A percentile compares a stretch with the other conserved stretches of the same genome.
phyloP scores from a whole-genome alignment of 2,329 filamentous ascomycete genomes.

The Talaromyces sp. region DNA sequence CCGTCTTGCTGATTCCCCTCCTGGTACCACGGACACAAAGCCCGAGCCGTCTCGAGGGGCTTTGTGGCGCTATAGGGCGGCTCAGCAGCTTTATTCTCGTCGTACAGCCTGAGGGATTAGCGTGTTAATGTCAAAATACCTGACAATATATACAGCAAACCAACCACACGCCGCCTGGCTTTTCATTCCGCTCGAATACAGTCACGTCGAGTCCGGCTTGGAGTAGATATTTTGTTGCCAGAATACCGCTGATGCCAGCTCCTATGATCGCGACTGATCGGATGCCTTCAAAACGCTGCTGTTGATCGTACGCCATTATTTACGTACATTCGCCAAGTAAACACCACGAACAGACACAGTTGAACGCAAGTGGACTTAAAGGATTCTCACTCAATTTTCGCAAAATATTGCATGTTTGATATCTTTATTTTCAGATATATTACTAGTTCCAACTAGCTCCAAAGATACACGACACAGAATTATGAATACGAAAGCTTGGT shows the following conservation, averaged over 20 bases:
- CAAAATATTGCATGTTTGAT: neutral
- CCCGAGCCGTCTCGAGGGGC: constrained; percentile 25
- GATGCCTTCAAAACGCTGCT: neutral
- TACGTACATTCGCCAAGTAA: neutral
- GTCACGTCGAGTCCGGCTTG: constrained; percentile 48
- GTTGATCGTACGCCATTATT: neutral
- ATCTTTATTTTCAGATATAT: neutral
- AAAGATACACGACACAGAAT: neutral
- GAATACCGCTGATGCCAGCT: constrained; percentile 51
- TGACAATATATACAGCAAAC: constrained; percentile 17
- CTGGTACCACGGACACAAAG: constrained; percentile 29
- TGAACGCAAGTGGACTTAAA: neutral
- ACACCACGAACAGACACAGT: neutral
- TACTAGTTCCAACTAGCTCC: neutral
- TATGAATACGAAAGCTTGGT: neutral
- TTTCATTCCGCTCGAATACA: constrained; percentile 53
- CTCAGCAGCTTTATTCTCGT: constrained; percentile 49
- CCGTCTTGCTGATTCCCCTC: constrained; percentile 22
- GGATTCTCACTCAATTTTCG: neutral
- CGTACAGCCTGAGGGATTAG: constrained; percentile 43
- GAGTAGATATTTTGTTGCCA: constrained; percentile 46
- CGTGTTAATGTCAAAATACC: neutral
- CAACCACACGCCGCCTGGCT: constrained; percentile 56
- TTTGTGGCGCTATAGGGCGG: constrained; percentile 44
- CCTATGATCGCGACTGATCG: constrained; percentile 47